Evolutionary conservation across 1,139 yeast species (phyloP), one percentile per base, ranked within the genome.

Genomic region (Blastobotrys serpentis): DNA sequence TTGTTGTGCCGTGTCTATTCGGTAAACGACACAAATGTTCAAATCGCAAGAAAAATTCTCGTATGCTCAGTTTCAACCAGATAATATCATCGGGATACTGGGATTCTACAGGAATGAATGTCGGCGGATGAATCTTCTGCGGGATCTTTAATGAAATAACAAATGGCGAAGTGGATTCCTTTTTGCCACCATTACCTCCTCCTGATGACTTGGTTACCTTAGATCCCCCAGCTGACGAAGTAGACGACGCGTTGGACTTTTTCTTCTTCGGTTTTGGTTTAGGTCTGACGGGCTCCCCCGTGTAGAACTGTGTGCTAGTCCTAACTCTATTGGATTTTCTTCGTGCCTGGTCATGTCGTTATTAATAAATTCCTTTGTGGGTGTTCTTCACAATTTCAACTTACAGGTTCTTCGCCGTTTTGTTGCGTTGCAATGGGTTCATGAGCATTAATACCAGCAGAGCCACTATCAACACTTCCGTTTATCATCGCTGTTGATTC

Each of bases 1-100:
- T 53, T 1, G 60, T 50, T 4, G 61, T 53, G 2, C 63, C 56
- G 47, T 66, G 66, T 45, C 71, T 59, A 14, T 63, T 52, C 2
- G 71, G 68, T 34, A 68, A 53, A 19, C 65, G 57, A 44, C 68
- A 65, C 25, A 65, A 59, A 48, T 62, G 60, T 50, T 69, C 49
- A 30, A 46, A 63, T 23, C 65, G 51, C 19, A 63, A 49, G 16
- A 59, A 50, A 48, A 62, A 61, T 47, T 63, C 67, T 2, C 67
- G 57, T 14, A 62, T 44, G 13, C 57, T 52, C 6, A 62, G 53
- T 38, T 57, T 52, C 10, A 48, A 51, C 65, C 66, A 62, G 4
- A 62, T 41, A 13, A 63, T 50, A 21, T 55, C 56, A 7, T 54
- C 49, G 18, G 67, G 60, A 44, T 48, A 54, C n/a, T 46, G 47